Percentiles rank a stretch among this genome's conserved stretches.
Conservation (phyloP, 768 basidiomycete species). For the Mycena polygramma region DNA sequence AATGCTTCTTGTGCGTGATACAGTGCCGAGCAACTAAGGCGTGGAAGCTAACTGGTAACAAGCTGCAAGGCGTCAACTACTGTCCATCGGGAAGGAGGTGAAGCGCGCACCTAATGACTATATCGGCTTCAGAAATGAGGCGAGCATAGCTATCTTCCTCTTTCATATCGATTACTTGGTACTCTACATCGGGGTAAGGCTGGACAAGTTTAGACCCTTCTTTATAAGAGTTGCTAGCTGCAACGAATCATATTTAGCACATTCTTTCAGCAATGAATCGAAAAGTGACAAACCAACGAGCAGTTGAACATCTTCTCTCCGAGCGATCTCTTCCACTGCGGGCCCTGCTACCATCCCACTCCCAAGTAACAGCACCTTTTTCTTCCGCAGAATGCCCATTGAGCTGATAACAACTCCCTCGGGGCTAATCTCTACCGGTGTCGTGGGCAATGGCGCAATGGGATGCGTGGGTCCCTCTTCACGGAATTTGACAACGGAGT, state of each 20-base stretch:
- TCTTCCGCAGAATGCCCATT: conserved; percentile 53
- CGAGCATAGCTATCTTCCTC: conserved; percentile 59
- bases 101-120: conserved; percentile 82
- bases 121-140: conserved; percentile 75
- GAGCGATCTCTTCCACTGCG: conserved; percentile 80
- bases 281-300: conserved; percentile 76
- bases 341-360: conserved; percentile 98
- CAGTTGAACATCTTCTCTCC: conserved; percentile 72
- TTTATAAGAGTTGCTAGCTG: conserved; percentile 79
- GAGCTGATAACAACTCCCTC: conserved; percentile 17
- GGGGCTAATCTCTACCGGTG: background rate
- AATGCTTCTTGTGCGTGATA: conserved; percentile 75
- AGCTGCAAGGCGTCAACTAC: conserved; percentile 55
- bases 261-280: background rate
- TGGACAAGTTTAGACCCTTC: conserved; percentile 68
- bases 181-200: conserved; percentile 64
- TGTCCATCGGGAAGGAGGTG: background rate
- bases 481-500: conserved; percentile 61
- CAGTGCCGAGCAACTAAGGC: conserved; percentile 78
- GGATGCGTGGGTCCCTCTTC: conserved; percentile 32
- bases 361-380: conserved; percentile 85
- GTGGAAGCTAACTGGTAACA: conserved; percentile 86
- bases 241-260: conserved; percentile 17
- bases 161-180: conserved; percentile 70
- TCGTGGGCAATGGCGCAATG: background rate